These are phyloP conservation scores for Aspergillus latus DNA, from an alignment of 2,329 filamentous ascomycete genomes.

Conservation along the genomic window DNA sequence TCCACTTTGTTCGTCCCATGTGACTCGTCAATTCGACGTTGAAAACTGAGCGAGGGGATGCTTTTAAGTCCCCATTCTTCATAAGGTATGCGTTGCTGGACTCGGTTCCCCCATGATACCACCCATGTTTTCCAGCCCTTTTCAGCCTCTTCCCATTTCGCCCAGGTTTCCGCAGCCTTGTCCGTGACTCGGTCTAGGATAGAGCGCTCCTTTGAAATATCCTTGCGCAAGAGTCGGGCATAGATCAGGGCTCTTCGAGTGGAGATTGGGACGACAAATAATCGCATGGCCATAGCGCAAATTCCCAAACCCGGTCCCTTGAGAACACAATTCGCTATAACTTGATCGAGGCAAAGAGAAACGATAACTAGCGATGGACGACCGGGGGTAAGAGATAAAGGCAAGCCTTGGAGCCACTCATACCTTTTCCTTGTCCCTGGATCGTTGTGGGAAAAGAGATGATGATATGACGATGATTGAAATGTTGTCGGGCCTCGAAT, in stretches of 20 bases:
- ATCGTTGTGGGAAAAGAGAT: not conserved
- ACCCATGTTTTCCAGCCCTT: constrained; percentile 85
- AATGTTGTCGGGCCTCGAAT: not conserved
- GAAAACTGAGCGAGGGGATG: constrained; percentile 74
- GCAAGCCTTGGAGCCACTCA: constrained; percentile 22
- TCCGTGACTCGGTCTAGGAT: constrained; percentile 67
- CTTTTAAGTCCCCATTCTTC: constrained; percentile 99
- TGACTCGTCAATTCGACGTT: constrained; percentile 63
- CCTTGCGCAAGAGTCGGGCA: constrained; percentile 70
- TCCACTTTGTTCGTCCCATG: constrained; percentile 67
- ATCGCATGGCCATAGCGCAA: constrained; percentile 64
- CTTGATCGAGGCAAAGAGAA: not conserved
- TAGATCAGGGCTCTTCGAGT: constrained; percentile 89
- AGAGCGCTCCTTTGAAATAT: constrained; percentile 55
- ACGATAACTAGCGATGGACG: constrained; percentile 24
- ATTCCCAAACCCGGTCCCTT: not conserved
- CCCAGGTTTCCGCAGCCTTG: constrained; percentile 76
- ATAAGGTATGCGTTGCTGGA: constrained; percentile 84
- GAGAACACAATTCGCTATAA: constrained; percentile 7
- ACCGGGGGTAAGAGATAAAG: constrained; percentile 20
- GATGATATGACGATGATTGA: constrained; percentile 3
- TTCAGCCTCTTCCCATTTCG: constrained; percentile 80
- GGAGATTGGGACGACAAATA: constrained; percentile 91
- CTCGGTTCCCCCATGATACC: constrained; percentile 80
- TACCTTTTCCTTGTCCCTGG: constrained; percentile 19